Percentiles rank a stretch among this genome's conserved stretches.
Conservation (phyloP, 2,329 filamentous ascomycete species). For the Diaporthe citriasiana region DNA sequence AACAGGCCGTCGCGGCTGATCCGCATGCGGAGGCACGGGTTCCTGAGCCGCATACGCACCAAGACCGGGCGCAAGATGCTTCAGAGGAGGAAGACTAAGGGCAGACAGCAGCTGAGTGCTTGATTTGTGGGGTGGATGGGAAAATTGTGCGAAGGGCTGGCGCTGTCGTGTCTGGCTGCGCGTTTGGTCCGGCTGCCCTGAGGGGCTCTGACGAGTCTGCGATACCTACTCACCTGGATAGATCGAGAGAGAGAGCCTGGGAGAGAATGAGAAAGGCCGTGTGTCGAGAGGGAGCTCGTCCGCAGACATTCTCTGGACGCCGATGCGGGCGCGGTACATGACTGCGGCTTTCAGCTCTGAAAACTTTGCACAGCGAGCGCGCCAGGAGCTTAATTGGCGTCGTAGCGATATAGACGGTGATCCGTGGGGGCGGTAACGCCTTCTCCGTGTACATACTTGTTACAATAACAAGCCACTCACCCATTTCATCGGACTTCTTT, state of each 20-base stretch:
- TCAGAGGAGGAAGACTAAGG: slow-evolving; percentile 66
- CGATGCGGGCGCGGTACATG: background rate
- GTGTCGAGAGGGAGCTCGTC: background rate
- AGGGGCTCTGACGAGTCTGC: too few species aligned
- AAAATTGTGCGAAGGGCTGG: background rate
- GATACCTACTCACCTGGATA: too few species aligned
- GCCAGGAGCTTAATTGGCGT: background rate
- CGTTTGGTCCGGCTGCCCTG: background rate
- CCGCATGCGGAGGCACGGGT: slow-evolving; percentile 72
- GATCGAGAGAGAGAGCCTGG: background rate
- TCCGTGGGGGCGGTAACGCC: background rate
- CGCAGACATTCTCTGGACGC: background rate
- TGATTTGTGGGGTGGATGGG: slow-evolving; percentile 42
- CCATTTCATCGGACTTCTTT: background rate
- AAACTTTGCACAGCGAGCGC: background rate
- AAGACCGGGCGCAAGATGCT: slow-evolving; percentile 68
- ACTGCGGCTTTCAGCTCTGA: background rate
- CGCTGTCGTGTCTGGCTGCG: background rate
- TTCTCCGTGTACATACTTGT: slow-evolving; percentile 21
- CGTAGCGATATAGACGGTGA: background rate
- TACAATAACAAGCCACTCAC: slow-evolving; percentile 6
- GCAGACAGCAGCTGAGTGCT: slow-evolving; percentile 60
- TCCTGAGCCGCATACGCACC: slow-evolving; percentile 64
- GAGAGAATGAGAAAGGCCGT: background rate
- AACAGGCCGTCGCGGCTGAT: slow-evolving; percentile 66